phyloP scores from a whole-genome alignment of 768 basidiomycete genomes.

The Agaricus subrufescens region DNA sequence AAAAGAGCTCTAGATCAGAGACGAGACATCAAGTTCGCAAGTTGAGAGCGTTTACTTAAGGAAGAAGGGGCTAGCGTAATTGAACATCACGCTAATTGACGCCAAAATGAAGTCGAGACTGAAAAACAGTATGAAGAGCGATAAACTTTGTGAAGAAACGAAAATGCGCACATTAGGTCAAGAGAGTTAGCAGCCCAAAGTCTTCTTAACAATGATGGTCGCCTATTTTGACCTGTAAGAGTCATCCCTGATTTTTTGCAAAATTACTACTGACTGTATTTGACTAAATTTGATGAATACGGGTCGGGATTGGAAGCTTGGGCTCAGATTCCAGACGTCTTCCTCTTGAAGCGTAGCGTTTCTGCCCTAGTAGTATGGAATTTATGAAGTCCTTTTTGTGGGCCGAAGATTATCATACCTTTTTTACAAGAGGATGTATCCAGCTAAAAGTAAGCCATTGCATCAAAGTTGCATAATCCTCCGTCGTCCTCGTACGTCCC shows the following conservation, averaged over 20 bases:
- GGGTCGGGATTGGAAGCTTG: constrained; percentile 60
- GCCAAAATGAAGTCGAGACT: constrained; percentile 68
- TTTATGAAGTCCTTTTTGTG: neutral
- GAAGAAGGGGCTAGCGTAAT: constrained; percentile 82
- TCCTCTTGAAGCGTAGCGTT: constrained; percentile 58
- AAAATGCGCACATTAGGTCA: constrained; percentile 34
- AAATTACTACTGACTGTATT: constrained; percentile 23
- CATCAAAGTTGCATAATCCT: constrained; percentile 72
- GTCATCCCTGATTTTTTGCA: neutral
- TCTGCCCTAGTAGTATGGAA: constrained; percentile 29
- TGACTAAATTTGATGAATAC: constrained; percentile 51
- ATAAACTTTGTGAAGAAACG: neutral
- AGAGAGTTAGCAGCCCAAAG: constrained; percentile 42
- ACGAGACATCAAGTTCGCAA: constrained; percentile 1
- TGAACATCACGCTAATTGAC: constrained; percentile 63
- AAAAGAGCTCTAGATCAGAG: neutral
- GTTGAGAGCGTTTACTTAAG: constrained; percentile 47
- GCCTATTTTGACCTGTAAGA: constrained; percentile 18
- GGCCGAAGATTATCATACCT: constrained; percentile 23
- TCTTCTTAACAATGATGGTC: constrained; percentile 35
- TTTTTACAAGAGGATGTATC: constrained; percentile 61
- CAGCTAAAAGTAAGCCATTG: constrained; percentile 72
- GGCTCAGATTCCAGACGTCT: constrained; percentile 71
- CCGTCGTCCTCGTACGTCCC: constrained; percentile 57
- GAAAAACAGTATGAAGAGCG: constrained; percentile 4